These are phyloP conservation scores for Sphaerosporella brunnea DNA, from an alignment of 495 filamentous ascomycete species.

Conservation along the genomic window DNA sequence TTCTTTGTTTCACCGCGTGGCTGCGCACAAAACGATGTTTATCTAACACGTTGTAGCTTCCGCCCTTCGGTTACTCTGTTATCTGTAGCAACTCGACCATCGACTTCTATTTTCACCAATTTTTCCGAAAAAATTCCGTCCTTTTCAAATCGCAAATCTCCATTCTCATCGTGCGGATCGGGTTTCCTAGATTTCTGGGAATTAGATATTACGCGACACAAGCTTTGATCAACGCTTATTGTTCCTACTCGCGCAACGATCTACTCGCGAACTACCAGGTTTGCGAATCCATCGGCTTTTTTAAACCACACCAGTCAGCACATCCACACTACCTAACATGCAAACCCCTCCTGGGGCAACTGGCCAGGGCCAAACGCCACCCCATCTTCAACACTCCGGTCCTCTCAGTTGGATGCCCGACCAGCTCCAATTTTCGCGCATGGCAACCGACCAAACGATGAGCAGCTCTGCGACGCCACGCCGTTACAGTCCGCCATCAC, in stretches of 20 bases:
- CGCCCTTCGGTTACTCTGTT: constrained; percentile 1
- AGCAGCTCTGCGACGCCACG: constrained; percentile 5
- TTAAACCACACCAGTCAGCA: background rate
- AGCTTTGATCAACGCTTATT: constrained; percentile 1
- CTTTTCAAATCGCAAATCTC: background rate
- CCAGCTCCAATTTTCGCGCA: constrained; percentile 27
- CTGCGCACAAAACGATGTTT: background rate
- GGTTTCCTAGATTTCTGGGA: background rate
- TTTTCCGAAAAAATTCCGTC: background rate
- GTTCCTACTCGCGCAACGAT: constrained; percentile 2
- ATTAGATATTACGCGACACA: background rate
- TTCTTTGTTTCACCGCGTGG: constrained; percentile 1
- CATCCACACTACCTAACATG: constrained; percentile 3
- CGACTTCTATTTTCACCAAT: background rate
- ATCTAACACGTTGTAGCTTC: background rate
- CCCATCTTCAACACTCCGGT: constrained; percentile 15
- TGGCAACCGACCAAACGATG: constrained; percentile 23
- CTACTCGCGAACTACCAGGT: constrained; percentile 2
- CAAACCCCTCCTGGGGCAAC: constrained; percentile 11
- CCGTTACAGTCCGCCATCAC: constrained; percentile 6
- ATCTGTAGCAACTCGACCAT: background rate
- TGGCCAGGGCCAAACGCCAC: constrained; percentile 17
- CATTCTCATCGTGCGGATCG: background rate
- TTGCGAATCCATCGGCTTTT: background rate
- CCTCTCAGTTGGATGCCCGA: constrained; percentile 22